Conservation (phyloP, 2,329 filamentous ascomycete species). For the Arthrobotrys sphaeroides region DNA sequence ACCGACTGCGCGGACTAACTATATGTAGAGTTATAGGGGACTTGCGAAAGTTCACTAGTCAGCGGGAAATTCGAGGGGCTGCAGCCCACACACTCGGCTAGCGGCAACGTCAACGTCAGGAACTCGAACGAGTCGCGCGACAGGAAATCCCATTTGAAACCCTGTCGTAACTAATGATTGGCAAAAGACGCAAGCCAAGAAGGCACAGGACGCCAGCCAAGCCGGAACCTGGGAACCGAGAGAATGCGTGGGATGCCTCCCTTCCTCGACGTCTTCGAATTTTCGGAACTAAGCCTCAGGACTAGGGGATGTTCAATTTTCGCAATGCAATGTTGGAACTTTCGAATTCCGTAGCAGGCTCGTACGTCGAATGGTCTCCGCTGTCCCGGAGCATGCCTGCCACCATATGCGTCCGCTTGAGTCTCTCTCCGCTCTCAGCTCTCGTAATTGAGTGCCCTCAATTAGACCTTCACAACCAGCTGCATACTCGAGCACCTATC, state of each 20-base stretch:
- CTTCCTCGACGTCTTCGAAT: neutral
- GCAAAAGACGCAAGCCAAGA: conserved; percentile 10
- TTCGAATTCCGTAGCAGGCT: neutral
- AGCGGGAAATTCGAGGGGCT: no score
- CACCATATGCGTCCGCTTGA: neutral
- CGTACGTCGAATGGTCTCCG: no score
- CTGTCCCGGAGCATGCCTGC: no score
- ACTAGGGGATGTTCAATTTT: neutral
- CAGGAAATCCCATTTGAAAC: no score
- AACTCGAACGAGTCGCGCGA: no score
- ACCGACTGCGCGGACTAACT: no score
- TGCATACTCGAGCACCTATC: no score
- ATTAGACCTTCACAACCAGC: neutral
- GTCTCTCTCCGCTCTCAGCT: neutral
- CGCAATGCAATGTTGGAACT: neutral
- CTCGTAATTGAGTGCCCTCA: neutral
- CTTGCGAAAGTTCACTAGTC: no score
- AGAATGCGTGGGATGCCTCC: neutral
- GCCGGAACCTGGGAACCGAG: conserved; percentile 27
- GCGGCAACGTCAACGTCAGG: no score
- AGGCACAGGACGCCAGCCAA: conserved; percentile 18
- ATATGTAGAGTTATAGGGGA: no score
- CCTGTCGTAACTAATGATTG: no score
- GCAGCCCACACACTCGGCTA: no score
- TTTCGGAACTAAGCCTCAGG: neutral